Evolutionary conservation across 1,284 basidiomycete species (phyloP), one percentile per base, ranked within the genome.

Genomic region (Sporisorium exsertum): DNA sequence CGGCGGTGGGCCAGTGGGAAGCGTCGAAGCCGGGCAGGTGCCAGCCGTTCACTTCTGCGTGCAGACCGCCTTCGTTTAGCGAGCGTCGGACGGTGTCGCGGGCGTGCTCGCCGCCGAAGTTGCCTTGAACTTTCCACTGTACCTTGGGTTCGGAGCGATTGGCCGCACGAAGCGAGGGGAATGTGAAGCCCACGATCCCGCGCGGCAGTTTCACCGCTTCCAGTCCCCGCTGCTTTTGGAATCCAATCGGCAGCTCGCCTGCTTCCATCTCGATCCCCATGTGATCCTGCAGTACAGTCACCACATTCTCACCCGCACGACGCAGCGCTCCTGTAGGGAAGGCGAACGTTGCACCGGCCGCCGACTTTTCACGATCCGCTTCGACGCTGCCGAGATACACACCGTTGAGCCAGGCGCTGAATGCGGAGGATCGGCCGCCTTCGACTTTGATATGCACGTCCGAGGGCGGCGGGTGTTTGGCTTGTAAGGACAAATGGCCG

Each of bases 71-170:
- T 86, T 93, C 92, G 74, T 94, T 94, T 54, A 92, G 87, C 16
- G 92, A 79, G 47, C 90, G 90, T 37, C 92, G 89, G 10, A 89
- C 87, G 84, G 89, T 90, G 84, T 94, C 93, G 88, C 91, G 86
- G 88, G 93, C 68, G 89, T 91, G 67, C 2, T 93, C 93, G 15
- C 93, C 92, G 20, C 91, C 91, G 6, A 91, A 78, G 83, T 93
- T 94, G 42, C 93, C 93, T 86, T 93, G 92, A 0, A 94, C 91
- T 73, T 89, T 92, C 93, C 93, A 94, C 8, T 87, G 86, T 2
- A 87, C 87, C 80, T 92, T 33, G 18, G 73, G 68, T 24, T 72
- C 71, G n/a, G 37, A 2, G 4, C 32, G n/a, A 1, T 56, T 29
- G 2, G 49, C 18, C 1, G 24, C 26, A 40, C 57, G 65, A 15